Percentiles rank a stretch among this genome's conserved stretches.
phyloP scores from a whole-genome alignment of 2,329 filamentous ascomycete genomes.

The Aspergillus brasiliensis region DNA sequence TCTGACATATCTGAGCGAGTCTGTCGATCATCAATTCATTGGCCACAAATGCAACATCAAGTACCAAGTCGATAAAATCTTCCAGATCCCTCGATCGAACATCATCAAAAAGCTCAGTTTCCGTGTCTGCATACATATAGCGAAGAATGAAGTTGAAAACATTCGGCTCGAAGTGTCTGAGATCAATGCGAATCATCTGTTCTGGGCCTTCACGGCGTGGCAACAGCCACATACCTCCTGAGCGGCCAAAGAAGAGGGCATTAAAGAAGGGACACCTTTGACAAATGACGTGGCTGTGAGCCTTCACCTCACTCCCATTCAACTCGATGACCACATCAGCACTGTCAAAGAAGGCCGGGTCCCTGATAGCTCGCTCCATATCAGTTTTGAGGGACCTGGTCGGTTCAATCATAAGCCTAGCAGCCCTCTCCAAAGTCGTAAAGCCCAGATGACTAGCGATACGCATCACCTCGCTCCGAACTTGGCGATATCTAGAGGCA shows the following conservation, averaged over 20 bases:
- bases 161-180: slow-evolving; percentile 74
- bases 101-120: slow-evolving; percentile 77
- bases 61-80: slow-evolving; percentile 81
- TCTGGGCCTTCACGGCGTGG: slow-evolving; percentile 58
- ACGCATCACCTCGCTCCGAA: slow-evolving; percentile 85
- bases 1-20: slow-evolving; percentile 86
- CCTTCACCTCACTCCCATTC: slow-evolving; percentile 66
- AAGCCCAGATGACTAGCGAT: slow-evolving; percentile 73
- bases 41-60: slow-evolving; percentile 86
- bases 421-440: slow-evolving; percentile 71
- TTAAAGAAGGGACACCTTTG: slow-evolving; percentile 90
- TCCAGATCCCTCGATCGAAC: slow-evolving; percentile 72
- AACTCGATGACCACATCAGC: slow-evolving; percentile 80
- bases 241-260: slow-evolving; percentile 84
- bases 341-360: slow-evolving; percentile 72
- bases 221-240: slow-evolving; percentile 80
- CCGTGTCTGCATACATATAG: slow-evolving; percentile 81
- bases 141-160: slow-evolving; percentile 78
- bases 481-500: slow-evolving; percentile 74
- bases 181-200: slow-evolving; percentile 68
- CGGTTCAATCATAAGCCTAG: slow-evolving; percentile 71
- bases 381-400: slow-evolving; percentile 68
- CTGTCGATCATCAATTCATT: slow-evolving; percentile 96
- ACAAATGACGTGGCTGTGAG: slow-evolving; percentile 79
- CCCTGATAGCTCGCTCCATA: slow-evolving; percentile 68